Percentiles rank a stretch among this genome's conserved stretches.
Conservation (phyloP, 2,329 filamentous ascomycete genomes). For the Aspergillus aculeatus region DNA sequence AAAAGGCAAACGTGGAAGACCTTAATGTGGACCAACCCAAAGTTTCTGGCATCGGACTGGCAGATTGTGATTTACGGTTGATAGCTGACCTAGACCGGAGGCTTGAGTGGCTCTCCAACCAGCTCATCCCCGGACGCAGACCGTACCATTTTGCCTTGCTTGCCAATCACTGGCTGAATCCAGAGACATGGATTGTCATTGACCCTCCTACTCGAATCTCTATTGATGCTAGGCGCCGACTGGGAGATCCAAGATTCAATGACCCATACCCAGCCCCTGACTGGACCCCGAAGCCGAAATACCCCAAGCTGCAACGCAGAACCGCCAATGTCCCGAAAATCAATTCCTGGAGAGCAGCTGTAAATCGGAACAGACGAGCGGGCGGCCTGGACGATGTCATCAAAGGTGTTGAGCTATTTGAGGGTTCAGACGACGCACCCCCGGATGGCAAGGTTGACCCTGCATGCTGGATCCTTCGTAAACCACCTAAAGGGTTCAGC, state of each 20-base stretch:
- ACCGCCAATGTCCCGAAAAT: conserved; percentile 30
- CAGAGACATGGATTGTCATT: conserved; percentile 39
- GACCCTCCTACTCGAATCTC: conserved; percentile 40
- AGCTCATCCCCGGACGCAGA: conserved; percentile 40
- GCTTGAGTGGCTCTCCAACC: conserved; percentile 39
- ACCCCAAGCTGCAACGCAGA: conserved; percentile 19
- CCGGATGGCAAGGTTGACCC: conserved; percentile 42
- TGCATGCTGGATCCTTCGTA: conserved; percentile 41
- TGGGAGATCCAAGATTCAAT: conserved; percentile 40
- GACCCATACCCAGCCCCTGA: conserved; percentile 26
- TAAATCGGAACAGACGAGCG: conserved; percentile 35
- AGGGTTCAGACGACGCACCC: conserved; percentile 39
- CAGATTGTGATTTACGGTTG: conserved; percentile 38
- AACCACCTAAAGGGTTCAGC: conserved; percentile 40
- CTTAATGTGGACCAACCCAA: neutral
- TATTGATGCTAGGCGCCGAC: conserved; percentile 28
- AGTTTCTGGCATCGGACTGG: conserved; percentile 19
- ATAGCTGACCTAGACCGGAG: conserved; percentile 37
- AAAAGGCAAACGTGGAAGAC: neutral
- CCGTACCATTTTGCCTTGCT: conserved; percentile 42
- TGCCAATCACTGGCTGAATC: conserved; percentile 45
- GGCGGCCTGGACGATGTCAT: conserved; percentile 31
- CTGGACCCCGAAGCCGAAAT: conserved; percentile 27
- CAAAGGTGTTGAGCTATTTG: conserved; percentile 32
- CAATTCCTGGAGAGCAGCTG: conserved; percentile 40